phyloP scores from a whole-genome alignment of 176 grass and related monocot genomes.

The Canna indica region DNA sequence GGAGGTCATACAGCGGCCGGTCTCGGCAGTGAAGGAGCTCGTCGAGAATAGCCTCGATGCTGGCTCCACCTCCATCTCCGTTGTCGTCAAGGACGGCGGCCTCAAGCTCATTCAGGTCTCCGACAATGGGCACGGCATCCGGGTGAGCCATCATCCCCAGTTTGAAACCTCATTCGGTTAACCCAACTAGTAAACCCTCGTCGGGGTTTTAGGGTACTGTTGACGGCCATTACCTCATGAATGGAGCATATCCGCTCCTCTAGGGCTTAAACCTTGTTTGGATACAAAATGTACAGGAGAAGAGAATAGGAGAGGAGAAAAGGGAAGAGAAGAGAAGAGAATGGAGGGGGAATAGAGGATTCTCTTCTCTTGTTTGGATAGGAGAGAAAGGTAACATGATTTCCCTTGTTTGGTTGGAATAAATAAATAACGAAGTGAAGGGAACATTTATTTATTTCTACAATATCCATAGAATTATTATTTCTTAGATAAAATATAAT shows the following conservation, averaged over 20 bases:
- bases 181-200: neutral
- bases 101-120: slow-evolving; percentile 92
- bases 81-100: slow-evolving; percentile 74
- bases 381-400: no score
- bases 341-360: no score
- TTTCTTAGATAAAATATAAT: no score
- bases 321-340: no score
- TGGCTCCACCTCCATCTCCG: slow-evolving; percentile 49
- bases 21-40: slow-evolving; percentile 79
- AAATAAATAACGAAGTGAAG: no score
- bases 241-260: neutral
- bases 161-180: neutral
- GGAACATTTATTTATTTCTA: no score
- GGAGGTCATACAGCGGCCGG: slow-evolving; percentile 79
- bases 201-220: neutral
- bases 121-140: slow-evolving; percentile 78
- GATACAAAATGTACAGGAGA: no score
- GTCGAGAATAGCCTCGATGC: slow-evolving; percentile 90
- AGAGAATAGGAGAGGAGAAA: no score
- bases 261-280: no score
- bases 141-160: slow-evolving; percentile 28
- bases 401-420: no score
- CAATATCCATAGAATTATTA: no score
- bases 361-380: no score
- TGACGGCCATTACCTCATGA: neutral